Evolutionary conservation across 2,329 filamentous ascomycete genomes (phyloP), one percentile per base, ranked within the genome.

Genomic region (Colletotrichum trifolii): DNA sequence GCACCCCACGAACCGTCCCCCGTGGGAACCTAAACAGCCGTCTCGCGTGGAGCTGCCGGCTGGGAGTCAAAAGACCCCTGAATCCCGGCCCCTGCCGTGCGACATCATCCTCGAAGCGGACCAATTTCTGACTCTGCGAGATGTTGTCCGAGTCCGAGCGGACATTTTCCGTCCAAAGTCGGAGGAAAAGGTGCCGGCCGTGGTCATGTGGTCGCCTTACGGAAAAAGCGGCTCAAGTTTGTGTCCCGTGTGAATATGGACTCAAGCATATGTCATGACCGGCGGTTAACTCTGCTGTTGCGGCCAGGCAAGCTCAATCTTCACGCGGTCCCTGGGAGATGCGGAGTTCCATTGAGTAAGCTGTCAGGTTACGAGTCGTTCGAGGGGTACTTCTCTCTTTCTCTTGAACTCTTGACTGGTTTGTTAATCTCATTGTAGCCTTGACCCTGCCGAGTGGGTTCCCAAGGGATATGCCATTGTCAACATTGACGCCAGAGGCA

Each of bases 291-390:
- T 9, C 9, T 0, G 35, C 7, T n/a, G 40, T 4, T 10, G n/a
- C 6, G 9, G 0, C 25, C 3, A 13, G 36, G 15, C 11, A 13
- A 5, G 6, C 6, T 64, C 5, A 54, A 59, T n/a, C n/a, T 59
- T 0, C 25, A 59, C n/a, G 36, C n/a, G 38, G n/a, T 59, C 7
- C 54, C 54, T 4, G 25, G 53, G 1, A 12, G 36, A 38, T 36
- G 35, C 15, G 60, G 54, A 8, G 33, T 64, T 36, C 53, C 54
- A 9, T 11, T 54, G 3, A 43, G 48, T 9, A 53, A 12, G 11
- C 48, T 64, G 0, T 54, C 60, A 3, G 54, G 60, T 2, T 64
- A 59, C 10, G 60, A 59, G 35, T 62, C 60, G 7, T 61, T 62
- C 9, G 60, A 64, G 48, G 60, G 60, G 54, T 59, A 12, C 2